Evolutionary conservation across 108 stramenopile species (phyloP).

Genomic region (Poteriospumella lacustris): DNA sequence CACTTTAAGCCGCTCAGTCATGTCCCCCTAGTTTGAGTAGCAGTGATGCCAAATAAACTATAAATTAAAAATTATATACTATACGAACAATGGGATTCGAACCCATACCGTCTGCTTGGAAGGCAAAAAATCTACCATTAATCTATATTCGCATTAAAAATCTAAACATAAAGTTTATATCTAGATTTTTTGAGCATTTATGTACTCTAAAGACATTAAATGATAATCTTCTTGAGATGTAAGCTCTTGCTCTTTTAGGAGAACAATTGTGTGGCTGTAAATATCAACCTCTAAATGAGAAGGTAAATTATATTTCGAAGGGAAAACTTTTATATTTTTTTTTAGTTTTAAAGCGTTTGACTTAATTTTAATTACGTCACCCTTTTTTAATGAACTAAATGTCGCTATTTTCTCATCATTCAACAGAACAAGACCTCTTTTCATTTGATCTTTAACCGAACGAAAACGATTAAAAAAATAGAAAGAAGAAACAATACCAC

Average conservation of each 20-base stretch:
- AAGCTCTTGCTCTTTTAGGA: neutral
- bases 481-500: constrained; percentile 18
- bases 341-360: neutral
- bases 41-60: constrained; percentile 8
- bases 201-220: constrained; percentile 19
- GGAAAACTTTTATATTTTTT: constrained; percentile 4
- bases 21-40: constrained; percentile 6
- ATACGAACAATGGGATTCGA: constrained; percentile 7
- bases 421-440: neutral
- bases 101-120: constrained; percentile 6
- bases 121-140: constrained; percentile 8
- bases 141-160: constrained; percentile 9
- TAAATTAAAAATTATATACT: constrained; percentile 10
- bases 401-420: constrained; percentile 3
- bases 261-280: constrained; percentile 13
- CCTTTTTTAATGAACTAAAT: constrained; percentile 10
- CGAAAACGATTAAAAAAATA: neutral
- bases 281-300: neutral
- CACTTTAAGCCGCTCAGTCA: constrained; percentile 6
- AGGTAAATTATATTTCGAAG: constrained; percentile 2
- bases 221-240: neutral
- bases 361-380: constrained; percentile 11
- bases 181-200: constrained; percentile 16
- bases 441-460: constrained; percentile 3
- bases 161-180: constrained; percentile 9